Evolutionary conservation across 1,139 yeast species (phyloP).

Genomic region (Trichomonascaceae sp.): DNA sequence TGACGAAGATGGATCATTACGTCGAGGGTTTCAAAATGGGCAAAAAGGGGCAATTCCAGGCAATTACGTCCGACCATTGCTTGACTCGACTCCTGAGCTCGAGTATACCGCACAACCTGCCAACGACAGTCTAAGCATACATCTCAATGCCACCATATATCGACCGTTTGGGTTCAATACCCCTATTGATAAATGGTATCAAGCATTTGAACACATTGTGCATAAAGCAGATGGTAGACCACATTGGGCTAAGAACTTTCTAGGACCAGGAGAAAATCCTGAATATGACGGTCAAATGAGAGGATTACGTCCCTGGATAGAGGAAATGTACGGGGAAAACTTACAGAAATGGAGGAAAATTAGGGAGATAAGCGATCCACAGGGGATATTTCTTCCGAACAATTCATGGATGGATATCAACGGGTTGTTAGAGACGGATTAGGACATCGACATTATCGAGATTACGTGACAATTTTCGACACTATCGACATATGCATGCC

Average conservation of each 20-base stretch:
- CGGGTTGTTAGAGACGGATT: constrained; percentile 53
- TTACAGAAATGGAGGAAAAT: constrained; percentile 53
- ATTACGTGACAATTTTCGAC: too few species aligned
- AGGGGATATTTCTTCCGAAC: constrained; percentile 73
- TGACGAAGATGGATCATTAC: constrained; percentile 11
- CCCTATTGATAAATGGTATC: constrained; percentile 75
- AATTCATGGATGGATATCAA: constrained; percentile 74
- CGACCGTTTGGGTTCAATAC: constrained; percentile 79
- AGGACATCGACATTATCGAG: too few species aligned
- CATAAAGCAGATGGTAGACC: constrained; percentile 84
- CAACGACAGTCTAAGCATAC: constrained; percentile 75
- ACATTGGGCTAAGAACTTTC: constrained; percentile 98
- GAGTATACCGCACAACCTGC: constrained; percentile 43
- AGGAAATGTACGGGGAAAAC: constrained; percentile 76
- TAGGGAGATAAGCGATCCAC: constrained; percentile 67
- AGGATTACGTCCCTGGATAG: constrained; percentile 65
- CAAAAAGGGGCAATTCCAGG: constrained; percentile 72
- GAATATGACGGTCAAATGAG: constrained; percentile 65
- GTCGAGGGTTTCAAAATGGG: constrained; percentile 11
- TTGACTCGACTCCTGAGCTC: constrained; percentile 72
- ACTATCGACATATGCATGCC: too few species aligned
- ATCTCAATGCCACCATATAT: constrained; percentile 91
- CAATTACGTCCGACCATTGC: constrained; percentile 68
- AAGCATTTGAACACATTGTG: constrained; percentile 72
- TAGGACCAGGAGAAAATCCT: constrained; percentile 47